Evolutionary conservation across 2,329 filamentous ascomycete genomes (phyloP), one percentile per base, ranked within the genome.

Genomic region (Ophiocordyceps camponoti-floridani): DNA sequence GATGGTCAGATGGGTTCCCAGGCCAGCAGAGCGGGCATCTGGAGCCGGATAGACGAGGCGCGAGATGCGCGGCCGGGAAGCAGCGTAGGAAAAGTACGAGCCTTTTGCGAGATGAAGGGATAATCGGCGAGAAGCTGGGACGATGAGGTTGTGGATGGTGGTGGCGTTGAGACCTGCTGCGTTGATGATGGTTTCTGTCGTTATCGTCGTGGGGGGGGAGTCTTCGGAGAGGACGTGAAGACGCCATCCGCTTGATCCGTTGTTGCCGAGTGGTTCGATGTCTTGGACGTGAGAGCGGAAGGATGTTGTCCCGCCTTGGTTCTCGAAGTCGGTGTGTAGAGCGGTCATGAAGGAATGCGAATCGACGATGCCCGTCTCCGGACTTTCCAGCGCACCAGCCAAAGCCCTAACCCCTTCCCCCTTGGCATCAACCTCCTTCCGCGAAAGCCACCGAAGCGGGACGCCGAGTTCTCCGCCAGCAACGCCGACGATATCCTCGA

Each of bases 1-100:
- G 46, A 96, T 73, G 1, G 91, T 98, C 16, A 98, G 68, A 61
- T 98, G 91, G 0, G 91, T 96, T 42, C 91, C 91, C 0, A 98
- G 67, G 0, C 91, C 89, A 44, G 77, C 88, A 19, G 80, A 75
- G 2, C 88, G 88, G 0, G 87, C 82, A 9, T 83, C 69, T 0
- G 89, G 87, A 0, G 83, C 87, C 0, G 91, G 91, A 57, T 96
- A 98, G 43, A 98, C 70, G 19, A 98, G 75, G 0, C 82, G 84
- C 2, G 63, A 67, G 11, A 88, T 77, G 28, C 54, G 58, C 0
- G 86, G 88, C 1, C 57, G 56, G 0, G 79, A 75, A 1, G 76
- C 67, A 0, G 72, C 63, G 65, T 95, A 96, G 28, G 81, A 83
- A 65, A 93, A 96, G 66, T 98, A 98, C 48, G 85, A 89, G 1